Percentiles rank a stretch among this genome's conserved stretches.
phyloP scores from a whole-genome alignment of 1,284 basidiomycete genomes.

The Abortiporus biennis region DNA sequence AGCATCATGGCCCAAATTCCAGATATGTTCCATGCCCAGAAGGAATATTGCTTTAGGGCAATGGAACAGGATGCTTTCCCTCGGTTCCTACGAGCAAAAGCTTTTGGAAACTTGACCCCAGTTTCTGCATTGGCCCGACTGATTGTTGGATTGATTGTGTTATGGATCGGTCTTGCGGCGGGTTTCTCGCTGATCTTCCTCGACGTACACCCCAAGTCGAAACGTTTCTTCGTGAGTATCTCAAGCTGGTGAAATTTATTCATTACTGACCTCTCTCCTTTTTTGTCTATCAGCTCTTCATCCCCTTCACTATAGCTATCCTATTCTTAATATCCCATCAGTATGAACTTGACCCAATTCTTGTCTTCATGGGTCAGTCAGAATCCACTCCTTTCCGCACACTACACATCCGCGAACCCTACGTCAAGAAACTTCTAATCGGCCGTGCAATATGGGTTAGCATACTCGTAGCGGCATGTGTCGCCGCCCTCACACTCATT shows the following conservation, averaged over 20 bases:
- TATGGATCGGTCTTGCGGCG: slow-evolving; percentile 89
- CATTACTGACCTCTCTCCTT: slow-evolving; percentile 10
- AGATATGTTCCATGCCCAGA: slow-evolving; percentile 96
- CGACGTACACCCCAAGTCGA: slow-evolving; percentile 84
- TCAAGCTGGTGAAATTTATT: neutral
- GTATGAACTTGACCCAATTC: slow-evolving; percentile 93
- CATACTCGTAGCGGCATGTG: slow-evolving; percentile 62
- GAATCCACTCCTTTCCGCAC: slow-evolving; percentile 92
- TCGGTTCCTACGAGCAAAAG: slow-evolving; percentile 91
- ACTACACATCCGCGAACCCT: slow-evolving; percentile 84
- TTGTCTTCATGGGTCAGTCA: slow-evolving; percentile 79
- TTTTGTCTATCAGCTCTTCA: slow-evolving; percentile 62
- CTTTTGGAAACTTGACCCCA: slow-evolving; percentile 95
- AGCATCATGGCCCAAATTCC: slow-evolving; percentile 85
- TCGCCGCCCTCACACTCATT: slow-evolving; percentile 74
- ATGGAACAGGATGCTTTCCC: slow-evolving; percentile 99
- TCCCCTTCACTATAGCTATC: slow-evolving; percentile 89
- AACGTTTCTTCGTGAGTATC: slow-evolving; percentile 86
- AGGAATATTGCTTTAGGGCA: slow-evolving; percentile 94
- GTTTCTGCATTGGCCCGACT: slow-evolving; percentile 82
- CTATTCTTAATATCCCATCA: slow-evolving; percentile 90
- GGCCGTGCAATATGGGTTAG: slow-evolving; percentile 85
- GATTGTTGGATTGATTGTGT: slow-evolving; percentile 76
- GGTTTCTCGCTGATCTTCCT: slow-evolving; percentile 93
- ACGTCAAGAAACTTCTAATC: slow-evolving; percentile 84